Evolutionary conservation across 2,329 filamentous ascomycete species (phyloP), one percentile per base, ranked within the genome.

Genomic region (Chrysosporium queenslandicum): DNA sequence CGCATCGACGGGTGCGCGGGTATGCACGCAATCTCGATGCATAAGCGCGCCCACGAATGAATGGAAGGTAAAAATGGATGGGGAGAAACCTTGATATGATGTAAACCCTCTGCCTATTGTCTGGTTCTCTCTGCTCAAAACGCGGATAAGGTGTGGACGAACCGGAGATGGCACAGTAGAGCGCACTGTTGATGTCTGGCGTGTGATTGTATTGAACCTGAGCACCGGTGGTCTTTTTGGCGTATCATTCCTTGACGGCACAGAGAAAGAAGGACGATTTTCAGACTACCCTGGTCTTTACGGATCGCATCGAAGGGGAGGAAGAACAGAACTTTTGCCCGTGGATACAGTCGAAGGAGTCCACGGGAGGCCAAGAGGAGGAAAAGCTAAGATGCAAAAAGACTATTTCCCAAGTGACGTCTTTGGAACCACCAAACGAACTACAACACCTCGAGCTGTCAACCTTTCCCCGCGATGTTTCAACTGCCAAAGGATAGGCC

Each of bases 11-110:
- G n/a, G 52, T 27, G 50, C 53, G 9, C 41, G 50, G 43, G 42
- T 49, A 53, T 55, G 50, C 55, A 52, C 46, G 50, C 34, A 51
- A 57, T 40, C 23, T 37, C 36, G 48, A 21, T 39, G 50, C 27
- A 54, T 56, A 51, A 50, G 47, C 50, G 53, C 53, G 18, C 34
- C 50, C 41, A 36, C 48, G 47, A 55, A 27, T 18, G 8, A 16
- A 8, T 21, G 45, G 49, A 42, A 29, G 34, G 50, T 34, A 46
- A 50, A 54, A 42, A 27, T 7, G 27, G 37, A 27, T 25, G 39
- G 50, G 34, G 25, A 18, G 39, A 53, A 55, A 52, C 51, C 46
- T 53, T 55, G 52, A 43, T 50, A 55, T 55, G 46, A 43, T 41
- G 50, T 55, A 52, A 47, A 50, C 27, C 12, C 40, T 25, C 8